Conservation (phyloP, 345 rosid species). For the Gynandropsis gynandra region DNA sequence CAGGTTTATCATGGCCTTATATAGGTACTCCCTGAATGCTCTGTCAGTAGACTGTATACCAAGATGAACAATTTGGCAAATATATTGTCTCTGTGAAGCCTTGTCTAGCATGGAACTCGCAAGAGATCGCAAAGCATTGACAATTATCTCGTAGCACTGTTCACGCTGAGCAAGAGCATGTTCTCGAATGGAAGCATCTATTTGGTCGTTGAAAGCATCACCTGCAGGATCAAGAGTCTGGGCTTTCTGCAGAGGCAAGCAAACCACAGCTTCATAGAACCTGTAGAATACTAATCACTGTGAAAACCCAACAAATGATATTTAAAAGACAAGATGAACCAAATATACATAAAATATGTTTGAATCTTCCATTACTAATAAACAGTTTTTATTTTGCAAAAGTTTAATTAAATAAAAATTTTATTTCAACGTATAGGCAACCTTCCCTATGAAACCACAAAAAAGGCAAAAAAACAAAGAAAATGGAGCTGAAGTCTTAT, state of each 20-base stretch:
- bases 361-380: no score
- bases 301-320: constrained; percentile 9
- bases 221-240: constrained; percentile 87
- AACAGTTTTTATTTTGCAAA: no score
- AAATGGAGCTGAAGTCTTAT: constrained; percentile 8
- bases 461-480: neutral
- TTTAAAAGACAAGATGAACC: constrained; percentile 7
- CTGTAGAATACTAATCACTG: constrained; percentile 35
- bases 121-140: constrained; percentile 65
- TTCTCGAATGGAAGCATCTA: constrained; percentile 62
- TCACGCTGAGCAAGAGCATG: constrained; percentile 74
- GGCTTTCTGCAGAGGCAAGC: constrained; percentile 89
- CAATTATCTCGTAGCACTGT: constrained; percentile 84
- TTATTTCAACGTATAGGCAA: no score
- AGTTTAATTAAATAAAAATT: no score
- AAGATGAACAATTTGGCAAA: constrained; percentile 92
- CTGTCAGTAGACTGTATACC: constrained; percentile 88
- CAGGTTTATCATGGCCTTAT: constrained; percentile 70
- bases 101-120: constrained; percentile 52
- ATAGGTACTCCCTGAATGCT: constrained; percentile 79
- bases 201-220: constrained; percentile 90
- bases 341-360: constrained; percentile 2
- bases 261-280: constrained; percentile 97
- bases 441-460: neutral
- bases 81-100: constrained; percentile 63